Percentiles rank a stretch among this genome's conserved stretches.
Conservation (phyloP, 2,329 filamentous ascomycete genomes). For the Fusarium humuli region DNA sequence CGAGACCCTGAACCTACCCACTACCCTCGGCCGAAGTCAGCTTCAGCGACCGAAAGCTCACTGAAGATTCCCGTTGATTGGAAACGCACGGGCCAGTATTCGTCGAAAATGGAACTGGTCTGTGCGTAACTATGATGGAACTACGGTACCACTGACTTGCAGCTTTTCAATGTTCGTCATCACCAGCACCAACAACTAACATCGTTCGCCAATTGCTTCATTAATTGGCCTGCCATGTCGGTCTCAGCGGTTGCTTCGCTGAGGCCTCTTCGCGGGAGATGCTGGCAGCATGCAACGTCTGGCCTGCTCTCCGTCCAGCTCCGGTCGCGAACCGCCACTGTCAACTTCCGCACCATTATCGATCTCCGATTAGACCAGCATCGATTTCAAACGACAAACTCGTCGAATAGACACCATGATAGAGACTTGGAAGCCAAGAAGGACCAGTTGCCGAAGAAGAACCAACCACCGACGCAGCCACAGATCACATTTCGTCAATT, state of each 20-base stretch:
- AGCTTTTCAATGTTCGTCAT: constrained; percentile 32
- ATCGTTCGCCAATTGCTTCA: constrained; percentile 14
- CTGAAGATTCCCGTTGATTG: constrained; percentile 22
- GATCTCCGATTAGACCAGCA: constrained; percentile 45
- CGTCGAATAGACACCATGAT: constrained; percentile 20
- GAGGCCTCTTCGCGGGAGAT: constrained; percentile 49
- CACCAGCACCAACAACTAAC: constrained; percentile 6
- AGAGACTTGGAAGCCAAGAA: constrained; percentile 34
- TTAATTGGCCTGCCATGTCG: constrained; percentile 47
- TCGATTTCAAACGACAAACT: constrained; percentile 47
- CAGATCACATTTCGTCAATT: constrained; percentile 51
- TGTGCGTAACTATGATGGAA: constrained; percentile 39
- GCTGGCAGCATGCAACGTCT: constrained; percentile 45
- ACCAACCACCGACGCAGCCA: constrained; percentile 34
- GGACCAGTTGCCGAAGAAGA: constrained; percentile 43
- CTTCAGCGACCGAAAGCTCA: constrained; percentile 7
- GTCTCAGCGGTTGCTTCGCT: constrained; percentile 51
- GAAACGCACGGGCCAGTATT: constrained; percentile 40
- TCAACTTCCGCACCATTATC: constrained; percentile 49
- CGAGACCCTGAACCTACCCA: constrained; percentile 15
- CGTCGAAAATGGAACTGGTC: constrained; percentile 31
- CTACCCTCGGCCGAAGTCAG: constrained; percentile 26
- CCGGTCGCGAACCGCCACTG: constrained; percentile 44
- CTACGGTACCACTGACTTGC: constrained; percentile 11
- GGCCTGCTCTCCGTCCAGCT: constrained; percentile 52